These are phyloP conservation scores for Zygosaccharomyces sapae DNA, from an alignment of 1,139 yeast species.

Conservation along the genomic window DNA sequence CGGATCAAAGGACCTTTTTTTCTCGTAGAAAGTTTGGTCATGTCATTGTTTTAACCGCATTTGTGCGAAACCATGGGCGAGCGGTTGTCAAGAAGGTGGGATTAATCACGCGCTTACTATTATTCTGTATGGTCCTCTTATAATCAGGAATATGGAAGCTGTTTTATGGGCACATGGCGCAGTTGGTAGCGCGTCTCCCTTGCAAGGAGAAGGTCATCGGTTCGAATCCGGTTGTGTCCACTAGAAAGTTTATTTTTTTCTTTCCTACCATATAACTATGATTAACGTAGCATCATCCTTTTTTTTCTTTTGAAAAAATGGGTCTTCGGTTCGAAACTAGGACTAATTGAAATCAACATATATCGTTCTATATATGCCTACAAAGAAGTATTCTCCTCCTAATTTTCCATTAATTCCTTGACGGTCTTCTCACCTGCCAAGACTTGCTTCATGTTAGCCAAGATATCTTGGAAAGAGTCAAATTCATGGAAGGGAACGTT, in stretches of 20 bases:
- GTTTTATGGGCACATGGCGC: constrained; percentile 34
- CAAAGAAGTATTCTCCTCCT: not conserved
- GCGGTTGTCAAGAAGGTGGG: not conserved
- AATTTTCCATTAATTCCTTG: constrained; percentile 40
- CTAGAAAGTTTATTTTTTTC: constrained; percentile 8
- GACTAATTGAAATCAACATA: too few species aligned
- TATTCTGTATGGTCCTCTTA: not conserved
- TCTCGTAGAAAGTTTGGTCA: not conserved
- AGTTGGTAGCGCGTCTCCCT: constrained; percentile 39
- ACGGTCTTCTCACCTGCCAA: constrained; percentile 44
- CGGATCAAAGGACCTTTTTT: not conserved
- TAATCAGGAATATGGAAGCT: not conserved
- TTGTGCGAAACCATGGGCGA: not conserved
- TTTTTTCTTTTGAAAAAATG: too few species aligned
- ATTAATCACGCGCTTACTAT: too few species aligned
- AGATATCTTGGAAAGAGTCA: constrained; percentile 68
- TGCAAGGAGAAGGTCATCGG: constrained; percentile 38
- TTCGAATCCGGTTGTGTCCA: constrained; percentile 38
- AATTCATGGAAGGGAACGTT: constrained; percentile 82
- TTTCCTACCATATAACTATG: too few species aligned
- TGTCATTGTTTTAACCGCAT: not conserved
- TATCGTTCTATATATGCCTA: too few species aligned
- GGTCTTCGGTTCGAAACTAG: too few species aligned
- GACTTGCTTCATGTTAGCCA: constrained; percentile 48
- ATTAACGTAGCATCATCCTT: too few species aligned